Evolutionary conservation across 2,329 filamentous ascomycete genomes (phyloP).

Genomic region (Phyllosticta citribraziliensis): DNA sequence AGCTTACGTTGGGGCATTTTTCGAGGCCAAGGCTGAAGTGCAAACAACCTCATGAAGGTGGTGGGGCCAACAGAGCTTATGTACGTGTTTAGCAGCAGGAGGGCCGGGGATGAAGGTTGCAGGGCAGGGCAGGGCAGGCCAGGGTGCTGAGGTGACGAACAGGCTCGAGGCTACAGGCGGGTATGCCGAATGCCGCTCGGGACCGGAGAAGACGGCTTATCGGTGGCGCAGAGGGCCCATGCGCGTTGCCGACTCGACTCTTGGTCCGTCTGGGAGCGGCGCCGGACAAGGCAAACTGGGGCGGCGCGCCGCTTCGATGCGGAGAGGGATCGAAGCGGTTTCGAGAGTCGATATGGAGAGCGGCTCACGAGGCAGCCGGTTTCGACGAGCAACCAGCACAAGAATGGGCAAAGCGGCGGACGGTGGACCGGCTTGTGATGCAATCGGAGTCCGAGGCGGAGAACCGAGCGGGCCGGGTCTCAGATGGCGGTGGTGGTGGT

Average conservation of each 20-base stretch:
- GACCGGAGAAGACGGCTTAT: neutral
- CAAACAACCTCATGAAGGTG: neutral
- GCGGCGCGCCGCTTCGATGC: neutral
- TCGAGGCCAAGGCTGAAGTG: neutral
- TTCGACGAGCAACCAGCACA: neutral
- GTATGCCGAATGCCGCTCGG: neutral
- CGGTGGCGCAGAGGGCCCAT: neutral
- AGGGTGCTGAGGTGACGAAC: too few species aligned
- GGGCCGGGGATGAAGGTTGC: neutral
- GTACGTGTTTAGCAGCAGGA: neutral
- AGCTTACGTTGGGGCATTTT: neutral
- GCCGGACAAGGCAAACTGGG: neutral
- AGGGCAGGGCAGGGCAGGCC: too few species aligned
- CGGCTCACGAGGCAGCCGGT: neutral
- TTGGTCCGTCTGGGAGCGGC: neutral
- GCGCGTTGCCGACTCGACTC: neutral
- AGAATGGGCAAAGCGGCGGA: neutral
- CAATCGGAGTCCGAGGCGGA: slow-evolving; percentile 4
- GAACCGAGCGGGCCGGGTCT: slow-evolving; percentile 1
- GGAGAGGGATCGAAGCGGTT: neutral
- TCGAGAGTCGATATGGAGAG: neutral
- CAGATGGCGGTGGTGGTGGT: neutral
- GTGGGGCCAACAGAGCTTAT: neutral
- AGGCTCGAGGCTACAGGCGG: too few species aligned
- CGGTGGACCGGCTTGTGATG: neutral